Evolutionary conservation across 78 protist genomes (phyloP).

Genomic region (Planoprotostelium fungivorum): DNA sequence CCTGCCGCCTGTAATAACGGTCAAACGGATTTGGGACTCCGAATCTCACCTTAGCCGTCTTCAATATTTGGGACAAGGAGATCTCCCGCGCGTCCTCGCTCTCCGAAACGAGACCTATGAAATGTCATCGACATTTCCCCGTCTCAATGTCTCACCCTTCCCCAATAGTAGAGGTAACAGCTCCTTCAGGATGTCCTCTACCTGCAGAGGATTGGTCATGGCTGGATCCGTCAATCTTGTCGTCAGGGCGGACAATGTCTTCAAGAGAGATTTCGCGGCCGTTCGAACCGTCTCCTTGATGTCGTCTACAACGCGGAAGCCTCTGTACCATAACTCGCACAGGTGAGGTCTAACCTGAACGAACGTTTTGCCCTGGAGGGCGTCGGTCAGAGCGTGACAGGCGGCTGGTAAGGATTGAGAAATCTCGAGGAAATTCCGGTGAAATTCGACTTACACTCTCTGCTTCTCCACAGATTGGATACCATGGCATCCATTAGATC

Average conservation of each 20-base stretch:
- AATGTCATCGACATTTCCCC: too few relatives aligned
- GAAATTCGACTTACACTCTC: slow-evolving; percentile 17
- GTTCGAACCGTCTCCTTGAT: slow-evolving; percentile 64
- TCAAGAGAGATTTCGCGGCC: slow-evolving; percentile 31
- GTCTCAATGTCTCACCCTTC: too few relatives aligned
- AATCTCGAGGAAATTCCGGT: neutral
- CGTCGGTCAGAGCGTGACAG: slow-evolving; percentile 51
- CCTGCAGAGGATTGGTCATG: slow-evolving; percentile 18
- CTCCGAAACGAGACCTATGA: slow-evolving; percentile 33
- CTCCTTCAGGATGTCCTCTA: slow-evolving; percentile 15
- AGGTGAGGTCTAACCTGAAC: slow-evolving; percentile 22
- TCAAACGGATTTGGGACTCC: neutral
- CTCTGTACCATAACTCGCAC: slow-evolving; percentile 41
- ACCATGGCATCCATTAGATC: slow-evolving; percentile 44
- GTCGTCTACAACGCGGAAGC: slow-evolving; percentile 66
- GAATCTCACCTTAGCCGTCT: slow-evolving; percentile 16
- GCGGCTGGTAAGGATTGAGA: slow-evolving; percentile 4
- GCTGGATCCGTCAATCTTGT: slow-evolving; percentile 37
- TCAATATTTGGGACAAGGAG: slow-evolving; percentile 16
- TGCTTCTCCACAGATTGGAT: slow-evolving; percentile 45
- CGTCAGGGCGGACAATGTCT: slow-evolving; percentile 27
- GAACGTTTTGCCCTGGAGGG: slow-evolving; percentile 25
- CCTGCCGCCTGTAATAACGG: slow-evolving; percentile 12
- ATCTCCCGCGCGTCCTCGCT: slow-evolving; percentile 32
- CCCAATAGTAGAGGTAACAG: slow-evolving; percentile 34